Evolutionary conservation across 2,329 filamentous ascomycete species (phyloP), one percentile per base, ranked within the genome.

Genomic region (Hypocreales sp.): DNA sequence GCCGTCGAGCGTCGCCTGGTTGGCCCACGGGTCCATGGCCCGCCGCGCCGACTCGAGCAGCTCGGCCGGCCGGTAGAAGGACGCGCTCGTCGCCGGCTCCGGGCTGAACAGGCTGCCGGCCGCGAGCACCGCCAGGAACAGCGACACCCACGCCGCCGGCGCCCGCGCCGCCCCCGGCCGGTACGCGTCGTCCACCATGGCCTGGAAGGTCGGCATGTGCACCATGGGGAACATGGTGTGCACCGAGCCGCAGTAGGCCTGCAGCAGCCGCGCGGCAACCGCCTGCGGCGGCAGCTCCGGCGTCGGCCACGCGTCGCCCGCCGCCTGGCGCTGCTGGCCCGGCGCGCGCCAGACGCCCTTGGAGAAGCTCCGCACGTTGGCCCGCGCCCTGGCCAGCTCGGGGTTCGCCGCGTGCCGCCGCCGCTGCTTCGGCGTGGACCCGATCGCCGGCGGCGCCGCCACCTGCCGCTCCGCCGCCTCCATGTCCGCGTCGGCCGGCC

Each of bases 141-240:
- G 61, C 3, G 82, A 76, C 19, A 79, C 61, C 73, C 82, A 93
- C 20, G 76, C 71, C 11, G 72, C 64, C 1, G 77, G 60, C 6
- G 71, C 60, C 8, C 42, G 42, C 17, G 67, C 58, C 12, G 79
- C 59, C 23, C 66, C 67, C 4, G 72, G 68, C 30, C 68, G 67
- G 50, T 93, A 93, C 6, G 92, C 60, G 7, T 72, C 64, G 31
- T 92, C 81, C 34, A 87, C 79, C 27, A 79, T 69, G 25, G 68
- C 63, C 40, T 77, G 64, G 41, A 95, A 92, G 0, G 69, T 79
- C 2, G 82, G 80, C 79, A 86, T 92, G 49, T 95, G 82, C 8
- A 95, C 44, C 23, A 93, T 73, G 1, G 90, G 90, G 39, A 86
- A 77, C 48, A 81, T 76, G 18, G 73, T 67, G 47, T 95, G 87